These are phyloP conservation scores for Penicillium oxalicum DNA, from an alignment of 2,329 filamentous ascomycete genomes.

Conservation along the genomic window DNA sequence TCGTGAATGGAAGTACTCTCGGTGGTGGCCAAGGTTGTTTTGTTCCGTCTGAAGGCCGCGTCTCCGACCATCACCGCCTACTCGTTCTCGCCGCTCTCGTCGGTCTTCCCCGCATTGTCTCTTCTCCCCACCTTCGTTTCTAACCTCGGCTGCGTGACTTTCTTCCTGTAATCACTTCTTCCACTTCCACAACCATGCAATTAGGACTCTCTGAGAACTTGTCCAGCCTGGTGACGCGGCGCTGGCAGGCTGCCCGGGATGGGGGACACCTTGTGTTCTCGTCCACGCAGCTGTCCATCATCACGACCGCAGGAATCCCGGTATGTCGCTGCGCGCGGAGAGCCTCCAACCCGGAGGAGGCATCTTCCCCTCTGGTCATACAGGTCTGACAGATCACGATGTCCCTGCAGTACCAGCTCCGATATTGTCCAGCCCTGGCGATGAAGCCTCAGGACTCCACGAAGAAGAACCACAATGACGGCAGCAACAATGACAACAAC, in stretches of 20 bases:
- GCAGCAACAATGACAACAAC: conserved; percentile 5
- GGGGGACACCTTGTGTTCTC: conserved; percentile 36
- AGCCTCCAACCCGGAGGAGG: background rate
- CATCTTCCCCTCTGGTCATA: background rate
- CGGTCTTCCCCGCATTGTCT: conserved; percentile 1
- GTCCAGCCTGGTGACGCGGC: conserved; percentile 30
- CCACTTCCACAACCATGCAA: conserved; percentile 25
- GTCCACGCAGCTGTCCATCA: conserved; percentile 34
- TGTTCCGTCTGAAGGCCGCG: too few relatives aligned
- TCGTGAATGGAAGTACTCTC: too few relatives aligned
- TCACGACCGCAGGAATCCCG: conserved; percentile 30
- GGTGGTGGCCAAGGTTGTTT: too few relatives aligned
- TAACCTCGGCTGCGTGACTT: conserved; percentile 4
- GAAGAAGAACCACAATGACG: too few relatives aligned
- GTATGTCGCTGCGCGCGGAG: conserved; percentile 19
- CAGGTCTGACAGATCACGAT: background rate
- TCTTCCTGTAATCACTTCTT: conserved; percentile 4
- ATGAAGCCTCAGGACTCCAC: conserved; percentile 36
- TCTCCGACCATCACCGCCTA: background rate
- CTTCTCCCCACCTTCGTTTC: conserved; percentile 3
- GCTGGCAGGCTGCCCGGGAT: conserved; percentile 34
- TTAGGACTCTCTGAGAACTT: conserved; percentile 33
- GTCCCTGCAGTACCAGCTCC: conserved; percentile 40
- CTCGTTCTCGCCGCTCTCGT: background rate
- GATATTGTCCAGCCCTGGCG: conserved; percentile 45